A percentile compares a stretch with the other conserved stretches of the same genome.
phyloP scores from a whole-genome alignment of 2,329 filamentous ascomycete genomes.

The Cadophora luteo-olivacea region DNA sequence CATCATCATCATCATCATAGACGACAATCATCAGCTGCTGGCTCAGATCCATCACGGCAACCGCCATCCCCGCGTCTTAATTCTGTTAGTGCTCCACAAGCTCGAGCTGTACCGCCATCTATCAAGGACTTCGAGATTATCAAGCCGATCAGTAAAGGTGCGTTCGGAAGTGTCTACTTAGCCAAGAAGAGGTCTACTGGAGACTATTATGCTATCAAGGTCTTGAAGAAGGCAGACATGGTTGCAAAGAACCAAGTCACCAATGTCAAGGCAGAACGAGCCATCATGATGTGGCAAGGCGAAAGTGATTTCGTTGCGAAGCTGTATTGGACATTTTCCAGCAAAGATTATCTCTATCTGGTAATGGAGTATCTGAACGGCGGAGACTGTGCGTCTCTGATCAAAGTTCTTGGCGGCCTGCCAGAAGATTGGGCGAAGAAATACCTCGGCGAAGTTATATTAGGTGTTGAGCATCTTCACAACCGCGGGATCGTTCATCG shows the following conservation, averaged over 20 bases:
- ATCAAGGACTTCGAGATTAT: conserved; percentile 99
- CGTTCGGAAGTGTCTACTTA: conserved; percentile 96
- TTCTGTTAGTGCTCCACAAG: conserved; percentile 79
- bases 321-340: conserved; percentile 99
- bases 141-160: conserved; percentile 98
- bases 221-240: conserved; percentile 99
- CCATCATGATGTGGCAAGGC: conserved; percentile 99
- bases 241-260: conserved; percentile 99
- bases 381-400: conserved; percentile 93
- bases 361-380: conserved; percentile 99
- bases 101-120: conserved; percentile 87
- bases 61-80: conserved; percentile 84
- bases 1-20: conserved; percentile 76
- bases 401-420: conserved; percentile 90
- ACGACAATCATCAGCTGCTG: conserved; percentile 88
- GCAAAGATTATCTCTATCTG: conserved; percentile 97
- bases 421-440: conserved; percentile 99
- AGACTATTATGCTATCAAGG: conserved; percentile 98
- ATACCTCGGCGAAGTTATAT: conserved; percentile 92
- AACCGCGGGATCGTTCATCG: conserved; percentile 94
- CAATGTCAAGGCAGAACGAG: conserved; percentile 97
- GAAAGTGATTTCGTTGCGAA: conserved; percentile 99
- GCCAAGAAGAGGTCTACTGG: conserved; percentile 99
- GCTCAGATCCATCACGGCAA: conserved; percentile 69
- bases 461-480: conserved; percentile 97